Evolutionary conservation across 2,329 filamentous ascomycete species (phyloP), one percentile per base, ranked within the genome.

Genomic region (Cladosporium colombiae): DNA sequence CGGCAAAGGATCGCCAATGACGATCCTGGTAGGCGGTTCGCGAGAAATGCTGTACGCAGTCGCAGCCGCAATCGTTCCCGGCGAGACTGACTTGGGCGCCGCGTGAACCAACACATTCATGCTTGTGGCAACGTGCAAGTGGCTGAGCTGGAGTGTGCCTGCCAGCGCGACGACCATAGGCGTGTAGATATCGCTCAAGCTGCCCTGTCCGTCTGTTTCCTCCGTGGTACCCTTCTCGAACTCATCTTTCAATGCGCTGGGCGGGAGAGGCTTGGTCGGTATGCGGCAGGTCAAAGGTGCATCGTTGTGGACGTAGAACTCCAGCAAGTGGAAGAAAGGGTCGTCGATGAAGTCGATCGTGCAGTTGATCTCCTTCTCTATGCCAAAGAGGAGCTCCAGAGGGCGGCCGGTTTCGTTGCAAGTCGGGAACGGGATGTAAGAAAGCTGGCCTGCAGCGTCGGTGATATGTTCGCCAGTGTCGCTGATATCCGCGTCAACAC

Each of bases 291-390:
- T 89, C 59, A 98, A 84, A 11, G 95, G 95, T 21, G 93, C 93
- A 80, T 99, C 95, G 81, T 91, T 93, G 84, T 98, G 95, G 78
- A 98, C 89, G 84, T 98, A 98, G 85, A 97, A 98, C 81, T 98
- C 91, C 81, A 94, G 89, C 61, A 94, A 86, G 80, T 95, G 91
- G 83, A 92, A 95, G 83, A 93, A 90, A 49, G 90, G 86, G 76
- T 94, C 91, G 73, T 86, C 84, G 73, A 94, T 84, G 79, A 91
- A 85, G 75, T 89, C 83, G 73, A 95, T 88, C 64, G 91, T 95
- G 83, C 91, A 95, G 81, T 94, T 94, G 71, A 92, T 80, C 76
- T 96, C 93, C 70, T 79, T 79, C 76, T 94, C 91, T 71, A 91
- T 80, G 77, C 93, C 93, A 81, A 97, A 98, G 77, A 87, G 85